A percentile compares a stretch with the other conserved stretches of the same genome.
Evolutionary conservation across 495 filamentous ascomycete species (phyloP).

Genomic region (Articulospora tetracladia): DNA sequence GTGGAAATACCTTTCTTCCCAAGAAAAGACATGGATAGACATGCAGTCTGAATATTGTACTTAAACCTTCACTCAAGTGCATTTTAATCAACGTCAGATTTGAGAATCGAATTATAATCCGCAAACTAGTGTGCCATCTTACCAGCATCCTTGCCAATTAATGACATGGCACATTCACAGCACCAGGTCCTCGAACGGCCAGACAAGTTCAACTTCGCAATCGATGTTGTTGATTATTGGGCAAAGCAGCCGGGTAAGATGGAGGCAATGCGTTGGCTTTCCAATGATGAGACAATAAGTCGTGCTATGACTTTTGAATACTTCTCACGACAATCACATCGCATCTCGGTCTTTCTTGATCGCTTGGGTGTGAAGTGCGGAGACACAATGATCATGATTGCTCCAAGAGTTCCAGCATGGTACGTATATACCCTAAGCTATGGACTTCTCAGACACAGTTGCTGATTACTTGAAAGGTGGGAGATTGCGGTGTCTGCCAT

Average conservation of each 20-base stretch:
- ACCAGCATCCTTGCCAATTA: neutral
- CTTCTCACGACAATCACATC: neutral
- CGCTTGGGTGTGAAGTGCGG: neutral
- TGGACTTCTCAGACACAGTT: neutral
- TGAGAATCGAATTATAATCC: too few relatives aligned
- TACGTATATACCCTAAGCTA: too few relatives aligned
- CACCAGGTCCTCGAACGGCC: neutral
- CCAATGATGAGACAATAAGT: neutral
- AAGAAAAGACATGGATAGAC: too few relatives aligned
- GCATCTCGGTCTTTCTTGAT: neutral
- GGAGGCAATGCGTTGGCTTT: conserved; percentile 9
- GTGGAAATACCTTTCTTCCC: too few relatives aligned
- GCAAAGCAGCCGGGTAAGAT: neutral
- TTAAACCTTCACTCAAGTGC: too few relatives aligned
- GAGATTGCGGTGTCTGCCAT: conserved; percentile 3
- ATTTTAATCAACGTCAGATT: too few relatives aligned
- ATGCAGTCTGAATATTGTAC: too few relatives aligned
- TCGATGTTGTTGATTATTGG: conserved; percentile 11
- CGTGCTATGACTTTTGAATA: neutral
- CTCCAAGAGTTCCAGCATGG: conserved; percentile 3
- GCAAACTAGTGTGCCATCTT: too few relatives aligned
- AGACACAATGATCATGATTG: conserved; percentile 1
- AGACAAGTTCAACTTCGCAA: conserved; percentile 8
- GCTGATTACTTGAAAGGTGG: conserved; percentile 7
- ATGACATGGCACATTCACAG: conserved; percentile 3